A percentile compares a stretch with the other conserved stretches of the same genome.
Conservation (phyloP, 2,329 filamentous ascomycete species). For the Talaromyces sp. region DNA sequence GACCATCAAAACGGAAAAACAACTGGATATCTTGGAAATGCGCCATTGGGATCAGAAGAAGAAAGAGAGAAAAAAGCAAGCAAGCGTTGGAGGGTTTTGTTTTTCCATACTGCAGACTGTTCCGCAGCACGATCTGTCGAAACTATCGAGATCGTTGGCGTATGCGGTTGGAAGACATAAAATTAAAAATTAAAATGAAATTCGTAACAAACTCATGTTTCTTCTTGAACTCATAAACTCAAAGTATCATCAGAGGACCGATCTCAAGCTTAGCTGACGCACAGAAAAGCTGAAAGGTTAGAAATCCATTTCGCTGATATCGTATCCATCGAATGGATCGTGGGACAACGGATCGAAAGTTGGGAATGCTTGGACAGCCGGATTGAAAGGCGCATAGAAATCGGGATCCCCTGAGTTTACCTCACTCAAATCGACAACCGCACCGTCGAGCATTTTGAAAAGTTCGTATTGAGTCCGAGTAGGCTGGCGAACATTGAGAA, state of each 20-base stretch:
- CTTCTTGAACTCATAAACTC: background rate
- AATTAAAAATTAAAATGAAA: background rate
- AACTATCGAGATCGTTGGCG: background rate
- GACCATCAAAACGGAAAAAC: background rate
- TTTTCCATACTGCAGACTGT: background rate
- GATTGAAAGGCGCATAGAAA: constrained; percentile 22
- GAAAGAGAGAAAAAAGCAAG: background rate
- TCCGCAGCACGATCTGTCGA: background rate
- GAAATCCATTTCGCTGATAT: constrained; percentile 18
- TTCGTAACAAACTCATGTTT: background rate
- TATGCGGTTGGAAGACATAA: background rate
- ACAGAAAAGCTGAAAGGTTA: background rate
- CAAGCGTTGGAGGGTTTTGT: background rate
- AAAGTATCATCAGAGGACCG: background rate
- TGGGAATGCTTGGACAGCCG: constrained; percentile 15
- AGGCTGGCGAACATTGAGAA: background rate
- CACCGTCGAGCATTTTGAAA: constrained; percentile 16
- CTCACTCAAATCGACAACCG: constrained; percentile 4
- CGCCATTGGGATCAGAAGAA: background rate
- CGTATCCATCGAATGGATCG: constrained; percentile 21
- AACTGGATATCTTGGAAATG: background rate
- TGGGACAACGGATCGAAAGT: constrained; percentile 7
- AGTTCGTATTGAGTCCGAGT: constrained; percentile 8
- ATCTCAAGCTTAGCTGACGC: no score
- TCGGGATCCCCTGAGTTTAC: constrained; percentile 11